Base-by-base conservation (phyloP, 2,329 filamentous ascomycete species). In the Hypoxylon sp. region DNA sequence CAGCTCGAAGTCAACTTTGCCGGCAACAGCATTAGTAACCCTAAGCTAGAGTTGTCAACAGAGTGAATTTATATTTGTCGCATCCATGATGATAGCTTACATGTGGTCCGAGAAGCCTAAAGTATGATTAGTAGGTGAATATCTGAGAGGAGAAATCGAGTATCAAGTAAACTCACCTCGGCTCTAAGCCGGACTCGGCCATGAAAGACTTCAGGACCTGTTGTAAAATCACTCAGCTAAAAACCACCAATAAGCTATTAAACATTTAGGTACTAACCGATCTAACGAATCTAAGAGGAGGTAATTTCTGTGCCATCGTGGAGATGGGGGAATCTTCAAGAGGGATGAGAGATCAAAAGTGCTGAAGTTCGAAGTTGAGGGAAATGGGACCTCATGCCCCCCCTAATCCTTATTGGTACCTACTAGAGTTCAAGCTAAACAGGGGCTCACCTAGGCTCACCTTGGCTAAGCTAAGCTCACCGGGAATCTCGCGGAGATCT, bases 121-220 rank as follows among this genome's bases (percentile, higher is more conserved):
- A 63, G 31, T 59, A 51, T 22, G 1, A 29, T 31, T 11, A 53
- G 54, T 37, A 66, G 17, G 33, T 17, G 19, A 8, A 17, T 3
- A 24, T 31, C 47, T 22, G 11, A 11, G 9, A 37, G 52, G 14
- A 10, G 26, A n/a, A 13, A 2, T 50, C 33, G 17, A 19, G 17
- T 5, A 35, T 51, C 5, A 33, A 33, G 19, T 29, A 54, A 51
- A 77, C 82, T 75, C 78, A 97, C 94, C 92, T 92, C 78, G 94
- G 94, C 80, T 98, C 95, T 19, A 98, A 83, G 5, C 94, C 94
- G 4, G 94, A 97, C 71, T 93, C 92, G 72, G 88, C 87, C 83
- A 92, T 89, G 80, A 98, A 98, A 1, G 93, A 94, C 78, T 92
- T 91, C 84, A 94, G 87, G 51, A 97, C 93, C 93, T 96, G 65